Evolutionary conservation across 352 stramenopile genomes (phyloP), one percentile per base, ranked within the genome.

Genomic region (Plasmopara muralis): DNA sequence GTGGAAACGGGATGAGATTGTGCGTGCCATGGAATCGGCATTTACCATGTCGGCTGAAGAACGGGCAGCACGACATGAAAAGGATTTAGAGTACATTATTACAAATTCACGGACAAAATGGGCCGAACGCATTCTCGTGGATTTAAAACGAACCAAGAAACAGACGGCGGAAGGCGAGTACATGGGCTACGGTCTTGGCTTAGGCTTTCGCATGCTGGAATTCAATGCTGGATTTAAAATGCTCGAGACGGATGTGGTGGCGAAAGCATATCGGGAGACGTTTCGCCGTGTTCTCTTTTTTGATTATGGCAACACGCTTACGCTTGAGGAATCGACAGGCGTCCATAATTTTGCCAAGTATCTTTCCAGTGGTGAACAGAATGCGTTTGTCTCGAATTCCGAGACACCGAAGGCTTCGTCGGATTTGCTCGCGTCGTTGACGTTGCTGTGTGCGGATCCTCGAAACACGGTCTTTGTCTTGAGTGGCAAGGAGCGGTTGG

Each of bases 391-490:
- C 35, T 64, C 55, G 6, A 72, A 69, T 34, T 37, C 60, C 29
- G 56, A 66, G 35, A 53, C 56, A 2, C 57, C 57, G 7, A 64
- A 62, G 41, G 60, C 60, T 18, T 87, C 79, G 0, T 63, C 74
- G 2, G 77, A 89, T 35, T 66, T 99, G 50, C 77, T 97, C 16
- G 71, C 74, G 13, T 85, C 90, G 28, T 77, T 99, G 25, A 83
- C 88, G 6, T 69, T 88, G 31, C 66, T 99, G n/a, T 98, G 91
- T 60, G 72, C 71, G 10, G 96, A 99, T 58, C 88, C 89, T 12
- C 81, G 95, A 34, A 99, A 99, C 74, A 95, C 88, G n/a, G 96
- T 99, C 6, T 99, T 99, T 74, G 93, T 99, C 14, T 72, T 99
- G 0, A 98, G 88, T 66, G 97, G 97, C 9, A 96, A 97, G 48